A percentile compares a stretch with the other conserved stretches of the same genome.
phyloP scores from a whole-genome alignment of 2,329 filamentous ascomycete genomes.

The Claviceps maximensis region DNA sequence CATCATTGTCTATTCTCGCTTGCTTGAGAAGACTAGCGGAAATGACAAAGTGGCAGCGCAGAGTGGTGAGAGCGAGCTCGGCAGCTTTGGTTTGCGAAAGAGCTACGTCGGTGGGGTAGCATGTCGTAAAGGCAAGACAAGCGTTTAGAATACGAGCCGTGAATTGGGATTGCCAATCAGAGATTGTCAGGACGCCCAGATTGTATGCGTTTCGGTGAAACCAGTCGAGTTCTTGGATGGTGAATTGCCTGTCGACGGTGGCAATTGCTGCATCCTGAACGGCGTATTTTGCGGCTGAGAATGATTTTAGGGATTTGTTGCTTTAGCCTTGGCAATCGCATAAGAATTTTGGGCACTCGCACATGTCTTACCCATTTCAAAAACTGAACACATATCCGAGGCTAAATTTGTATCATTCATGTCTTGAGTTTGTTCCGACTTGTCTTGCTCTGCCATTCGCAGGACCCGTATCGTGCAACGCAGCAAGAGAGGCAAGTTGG shows the following conservation, averaged over 20 bases:
- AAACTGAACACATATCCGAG: conserved; percentile 40
- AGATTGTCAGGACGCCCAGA: conserved; percentile 48
- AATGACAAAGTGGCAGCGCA: conserved; percentile 60
- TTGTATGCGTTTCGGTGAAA: conserved; percentile 77
- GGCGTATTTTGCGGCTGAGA: conserved; percentile 15
- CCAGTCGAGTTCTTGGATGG: conserved; percentile 60
- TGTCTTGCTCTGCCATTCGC: conserved; percentile 26
- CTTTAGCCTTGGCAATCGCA: background rate
- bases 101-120: conserved; percentile 31
- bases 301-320: conserved; percentile 3
- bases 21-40: conserved; percentile 23
- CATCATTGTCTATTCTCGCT: conserved; percentile 12
- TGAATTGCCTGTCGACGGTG: conserved; percentile 39
- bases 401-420: conserved; percentile 10
- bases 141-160: conserved; percentile 43
- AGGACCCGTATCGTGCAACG: conserved; percentile 41
- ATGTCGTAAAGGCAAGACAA: conserved; percentile 38
- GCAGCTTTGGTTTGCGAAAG: background rate
- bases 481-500: conserved; percentile 24
- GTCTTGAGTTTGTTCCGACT: conserved; percentile 9
- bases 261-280: conserved; percentile 23
- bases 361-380: conserved; percentile 28
- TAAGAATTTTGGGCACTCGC: background rate
- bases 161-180: conserved; percentile 37
- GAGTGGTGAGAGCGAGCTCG: conserved; percentile 27